Evolutionary conservation across 495 filamentous ascomycete species (phyloP), one percentile per base, ranked within the genome.

Genomic region (Geopyxis carbonaria): DNA sequence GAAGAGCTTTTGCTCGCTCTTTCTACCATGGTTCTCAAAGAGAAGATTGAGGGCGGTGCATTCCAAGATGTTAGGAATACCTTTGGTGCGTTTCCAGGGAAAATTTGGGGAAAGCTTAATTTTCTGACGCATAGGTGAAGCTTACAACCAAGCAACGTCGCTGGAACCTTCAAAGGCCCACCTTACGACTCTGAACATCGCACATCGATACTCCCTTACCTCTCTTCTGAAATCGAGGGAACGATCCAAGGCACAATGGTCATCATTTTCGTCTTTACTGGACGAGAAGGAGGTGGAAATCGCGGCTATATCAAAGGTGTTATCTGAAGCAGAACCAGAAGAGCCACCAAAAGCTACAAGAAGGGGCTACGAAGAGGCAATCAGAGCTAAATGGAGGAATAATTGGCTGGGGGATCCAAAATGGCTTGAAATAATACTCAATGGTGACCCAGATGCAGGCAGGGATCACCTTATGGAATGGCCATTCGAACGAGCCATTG

Each of bases 371-470:
- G 51, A 56, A 28, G 51, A 55, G 19, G 43, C 47, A 16, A 22
- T 56, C 9, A 22, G 38, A 6, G 33, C 29, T 19, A 56, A 56
- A 38, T 56, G 52, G 52, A 49, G 38, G 11, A 55, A 51, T 30
- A 56, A 55, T 37, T 56, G 52, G 52, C 40, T 56, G 23, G 52
- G 51, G 19, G 52, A 56, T 29, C 43, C 46, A 14, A 33, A 44
- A 25, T 56, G 52, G 52, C 51, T 56, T 6, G 46, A 55, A 18
- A 55, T 56, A 24, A 39, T 56, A 21, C 16, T 56, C 5, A 38
- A 45, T 25, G 52, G 52, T 0, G 51, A 56, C 28, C 37, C 46
- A 5, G 51, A 55, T 27, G 34, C 44, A 23, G 47, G 37, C 32
- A 44, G 47, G 5, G 52, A 56, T 19, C 46, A 36, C 24, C 47